Conservation (phyloP, 768 basidiomycete genomes). For the Serendipita sp. region DNA sequence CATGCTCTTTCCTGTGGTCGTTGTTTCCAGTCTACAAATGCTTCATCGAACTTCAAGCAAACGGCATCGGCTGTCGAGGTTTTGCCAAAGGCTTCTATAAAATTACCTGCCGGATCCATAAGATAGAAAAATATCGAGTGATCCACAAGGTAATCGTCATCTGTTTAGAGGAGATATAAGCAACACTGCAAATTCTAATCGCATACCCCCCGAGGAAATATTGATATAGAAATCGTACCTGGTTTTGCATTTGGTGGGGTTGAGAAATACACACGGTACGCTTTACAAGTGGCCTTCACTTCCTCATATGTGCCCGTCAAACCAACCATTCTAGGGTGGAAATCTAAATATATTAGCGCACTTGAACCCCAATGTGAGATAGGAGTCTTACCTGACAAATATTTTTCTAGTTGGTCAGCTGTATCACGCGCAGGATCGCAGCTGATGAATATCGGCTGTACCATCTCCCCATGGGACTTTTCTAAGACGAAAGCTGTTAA, state of each 20-base stretch:
- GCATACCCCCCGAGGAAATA: background rate
- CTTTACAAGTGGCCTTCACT: slow-evolving; percentile 79
- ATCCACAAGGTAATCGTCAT: slow-evolving; percentile 94
- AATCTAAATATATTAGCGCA: slow-evolving; percentile 34
- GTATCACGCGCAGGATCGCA: slow-evolving; percentile 91
- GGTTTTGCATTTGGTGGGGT: slow-evolving; percentile 65
- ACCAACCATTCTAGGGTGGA: slow-evolving; percentile 81
- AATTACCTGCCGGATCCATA: slow-evolving; percentile 88
- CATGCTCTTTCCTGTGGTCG: background rate
- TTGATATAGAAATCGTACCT: background rate
- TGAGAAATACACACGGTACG: slow-evolving; percentile 96
- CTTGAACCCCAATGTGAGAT: background rate
- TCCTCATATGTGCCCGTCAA: slow-evolving; percentile 73
- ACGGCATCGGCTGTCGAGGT: slow-evolving; percentile 53
- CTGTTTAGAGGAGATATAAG: slow-evolving; percentile 13
- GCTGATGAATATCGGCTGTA: slow-evolving; percentile 86
- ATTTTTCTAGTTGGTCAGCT: slow-evolving; percentile 26
- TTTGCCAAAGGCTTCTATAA: slow-evolving; percentile 95
- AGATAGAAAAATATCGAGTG: slow-evolving; percentile 95
- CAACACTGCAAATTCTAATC: background rate
- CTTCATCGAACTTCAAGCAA: slow-evolving; percentile 20
- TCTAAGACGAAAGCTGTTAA: slow-evolving; percentile 27
- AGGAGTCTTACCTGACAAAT: slow-evolving; percentile 23
- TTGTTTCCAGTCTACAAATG: slow-evolving; percentile 22
- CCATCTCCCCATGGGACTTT: slow-evolving; percentile 42